Evolutionary conservation across 1,284 basidiomycete species (phyloP).

Genomic region (Pyrrhoderma lamaoense): DNA sequence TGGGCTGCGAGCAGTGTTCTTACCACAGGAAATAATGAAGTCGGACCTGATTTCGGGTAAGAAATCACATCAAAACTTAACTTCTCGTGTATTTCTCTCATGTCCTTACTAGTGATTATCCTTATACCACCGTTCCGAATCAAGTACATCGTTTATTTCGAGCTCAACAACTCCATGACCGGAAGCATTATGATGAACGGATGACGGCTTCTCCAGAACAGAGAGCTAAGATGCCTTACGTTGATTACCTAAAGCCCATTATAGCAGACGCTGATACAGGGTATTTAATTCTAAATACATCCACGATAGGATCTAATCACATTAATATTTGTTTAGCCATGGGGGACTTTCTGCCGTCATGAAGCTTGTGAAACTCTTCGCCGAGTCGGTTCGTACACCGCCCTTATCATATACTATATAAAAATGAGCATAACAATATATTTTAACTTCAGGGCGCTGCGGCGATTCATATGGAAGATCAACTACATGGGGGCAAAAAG

Average conservation of each 20-base stretch:
- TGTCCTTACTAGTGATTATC: conserved; percentile 61
- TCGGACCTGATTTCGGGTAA: conserved; percentile 95
- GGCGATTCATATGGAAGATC: conserved; percentile 88
- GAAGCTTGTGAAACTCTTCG: conserved; percentile 92
- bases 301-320: conserved; percentile 8
- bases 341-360: conserved; percentile 93
- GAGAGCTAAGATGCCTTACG: conserved; percentile 60
- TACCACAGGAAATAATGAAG: conserved; percentile 90
- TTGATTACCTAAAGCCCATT: conserved; percentile 90
- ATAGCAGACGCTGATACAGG: conserved; percentile 94
- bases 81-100: conserved; percentile 1
- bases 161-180: conserved; percentile 81
- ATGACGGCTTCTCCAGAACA: conserved; percentile 58
- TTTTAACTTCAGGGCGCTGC: conserved; percentile 57
- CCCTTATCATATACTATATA: not conserved
- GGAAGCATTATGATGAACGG: conserved; percentile 82
- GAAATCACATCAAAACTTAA: conserved; percentile 23
- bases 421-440: conserved; percentile 1
- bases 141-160: conserved; percentile 83
- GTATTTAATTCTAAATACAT: conserved; percentile 36
- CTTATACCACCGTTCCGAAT: conserved; percentile 92
- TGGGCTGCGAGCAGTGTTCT: conserved; percentile 87
- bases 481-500: conserved; percentile 88
- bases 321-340: conserved; percentile 43
- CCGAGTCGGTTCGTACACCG: conserved; percentile 59